Conservation (phyloP, 345 rosid genomes). For the Toxicodendron radicans region DNA sequence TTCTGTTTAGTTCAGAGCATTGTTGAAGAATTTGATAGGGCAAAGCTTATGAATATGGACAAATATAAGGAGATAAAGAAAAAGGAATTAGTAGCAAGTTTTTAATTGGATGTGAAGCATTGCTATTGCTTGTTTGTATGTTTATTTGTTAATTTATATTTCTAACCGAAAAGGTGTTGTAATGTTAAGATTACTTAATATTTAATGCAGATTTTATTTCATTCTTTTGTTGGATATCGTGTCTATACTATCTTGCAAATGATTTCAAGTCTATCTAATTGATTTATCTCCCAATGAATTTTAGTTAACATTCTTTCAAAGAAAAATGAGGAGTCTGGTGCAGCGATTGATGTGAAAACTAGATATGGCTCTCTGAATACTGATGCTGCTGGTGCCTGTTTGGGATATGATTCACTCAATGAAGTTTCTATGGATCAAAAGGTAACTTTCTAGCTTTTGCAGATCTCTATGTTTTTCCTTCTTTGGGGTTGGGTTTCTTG, state of each 20-base stretch:
- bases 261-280: not conserved
- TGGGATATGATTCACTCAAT: slow-evolving; percentile 29
- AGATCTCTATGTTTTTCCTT: not conserved
- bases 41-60: not conserved
- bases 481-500: not conserved
- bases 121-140: not conserved
- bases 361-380: slow-evolving; percentile 25
- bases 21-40: no score
- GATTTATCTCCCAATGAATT: slow-evolving; percentile 19
- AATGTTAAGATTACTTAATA: not conserved
- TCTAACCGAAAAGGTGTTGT: not conserved
- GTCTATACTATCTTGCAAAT: not conserved
- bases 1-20: no score
- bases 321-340: slow-evolving; percentile 39
- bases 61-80: not conserved
- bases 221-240: not conserved
- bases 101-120: not conserved
- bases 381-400: slow-evolving; percentile 29
- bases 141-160: not conserved
- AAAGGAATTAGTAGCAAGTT: not conserved
- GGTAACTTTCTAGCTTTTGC: slow-evolving; percentile 35
- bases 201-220: not conserved
- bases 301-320: slow-evolving; percentile 36
- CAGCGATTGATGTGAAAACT: slow-evolving; percentile 30
- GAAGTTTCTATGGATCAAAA: slow-evolving; percentile 32